A percentile compares a stretch with the other conserved stretches of the same genome.
phyloP scores from a whole-genome alignment of 2,329 filamentous ascomycete species.

The Aspergillus novofumigatus region DNA sequence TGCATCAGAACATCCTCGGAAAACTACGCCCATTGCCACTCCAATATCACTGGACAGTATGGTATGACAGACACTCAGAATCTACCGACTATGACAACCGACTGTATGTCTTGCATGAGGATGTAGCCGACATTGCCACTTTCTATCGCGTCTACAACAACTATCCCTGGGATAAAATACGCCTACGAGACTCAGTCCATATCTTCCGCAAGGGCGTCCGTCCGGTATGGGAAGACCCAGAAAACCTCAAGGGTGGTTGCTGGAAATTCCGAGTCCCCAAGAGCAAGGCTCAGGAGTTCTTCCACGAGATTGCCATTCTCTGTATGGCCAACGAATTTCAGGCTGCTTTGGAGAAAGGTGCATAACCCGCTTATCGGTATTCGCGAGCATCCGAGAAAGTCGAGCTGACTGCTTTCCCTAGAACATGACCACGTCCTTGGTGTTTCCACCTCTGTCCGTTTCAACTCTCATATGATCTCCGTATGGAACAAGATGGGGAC shows the following conservation, averaged over 20 bases:
- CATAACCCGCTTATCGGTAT: conserved; percentile 39
- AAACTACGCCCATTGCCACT: conserved; percentile 45
- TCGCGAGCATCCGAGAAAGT: not conserved
- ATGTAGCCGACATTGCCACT: conserved; percentile 41
- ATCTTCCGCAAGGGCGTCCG: conserved; percentile 74
- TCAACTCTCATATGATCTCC: conserved; percentile 82
- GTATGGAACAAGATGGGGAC: conserved; percentile 89
- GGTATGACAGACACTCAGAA: conserved; percentile 43
- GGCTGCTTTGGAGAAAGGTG: conserved; percentile 73
- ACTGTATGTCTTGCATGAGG: conserved; percentile 37
- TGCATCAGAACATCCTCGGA: conserved; percentile 42
- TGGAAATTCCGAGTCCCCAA: conserved; percentile 93
- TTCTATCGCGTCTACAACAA: conserved; percentile 83
- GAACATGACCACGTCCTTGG: conserved; percentile 83
- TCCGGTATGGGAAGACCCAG: conserved; percentile 78
- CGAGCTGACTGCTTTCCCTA: conserved; percentile 29
- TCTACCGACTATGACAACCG: conserved; percentile 27
- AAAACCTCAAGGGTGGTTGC: conserved; percentile 79
- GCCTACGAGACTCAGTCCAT: conserved; percentile 72
- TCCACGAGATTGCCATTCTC: conserved; percentile 34
- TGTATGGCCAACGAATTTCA: conserved; percentile 39
- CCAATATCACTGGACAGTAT: conserved; percentile 46
- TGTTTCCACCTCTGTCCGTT: conserved; percentile 79
- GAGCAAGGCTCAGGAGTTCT: conserved; percentile 54
- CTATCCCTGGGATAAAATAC: conserved; percentile 70